Conservation (phyloP, 768 basidiomycete species). For the Termitomyces bulborhizus region DNA sequence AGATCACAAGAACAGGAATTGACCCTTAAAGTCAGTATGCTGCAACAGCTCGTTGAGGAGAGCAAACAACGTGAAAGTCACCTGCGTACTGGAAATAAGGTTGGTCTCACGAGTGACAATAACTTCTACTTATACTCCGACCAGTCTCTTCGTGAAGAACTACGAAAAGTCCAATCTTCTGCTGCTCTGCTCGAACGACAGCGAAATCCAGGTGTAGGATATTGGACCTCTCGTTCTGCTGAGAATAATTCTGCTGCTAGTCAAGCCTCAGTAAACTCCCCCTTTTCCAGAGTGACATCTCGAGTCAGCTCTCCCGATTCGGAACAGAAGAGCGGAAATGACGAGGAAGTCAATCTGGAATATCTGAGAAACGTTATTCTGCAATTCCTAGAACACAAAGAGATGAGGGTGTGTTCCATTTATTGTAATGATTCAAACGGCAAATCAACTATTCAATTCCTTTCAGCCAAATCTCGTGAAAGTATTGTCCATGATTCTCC, state of each 20-base stretch:
- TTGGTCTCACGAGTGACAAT: conserved; percentile 20
- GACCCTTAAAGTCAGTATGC: conserved; percentile 37
- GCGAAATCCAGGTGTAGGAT: conserved; percentile 90
- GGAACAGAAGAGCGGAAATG: conserved; percentile 37
- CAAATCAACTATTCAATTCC: neutral
- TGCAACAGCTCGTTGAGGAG: conserved; percentile 74
- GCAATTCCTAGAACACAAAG: conserved; percentile 97
- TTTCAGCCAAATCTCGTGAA: conserved; percentile 50
- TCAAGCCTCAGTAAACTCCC: conserved; percentile 28
- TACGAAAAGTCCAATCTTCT: conserved; percentile 93
- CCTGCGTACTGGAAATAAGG: conserved; percentile 74
- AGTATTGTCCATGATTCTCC: conserved; percentile 87
- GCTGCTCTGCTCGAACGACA: conserved; percentile 85
- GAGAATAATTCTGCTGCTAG: conserved; percentile 37
- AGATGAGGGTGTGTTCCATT: conserved; percentile 80
- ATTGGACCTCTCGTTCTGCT: conserved; percentile 61
- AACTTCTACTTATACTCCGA: neutral
- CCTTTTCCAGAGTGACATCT: conserved; percentile 16
- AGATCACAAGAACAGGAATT: conserved; percentile 40
- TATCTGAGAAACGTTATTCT: conserved; percentile 94
- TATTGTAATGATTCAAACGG: neutral
- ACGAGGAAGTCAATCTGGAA: conserved; percentile 93
- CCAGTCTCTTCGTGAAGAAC: conserved; percentile 86
- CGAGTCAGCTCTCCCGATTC: conserved; percentile 30
- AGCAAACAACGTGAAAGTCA: conserved; percentile 62